Base-by-base conservation (phyloP, 139 green algal genomes). In the Chara braunii region DNA sequence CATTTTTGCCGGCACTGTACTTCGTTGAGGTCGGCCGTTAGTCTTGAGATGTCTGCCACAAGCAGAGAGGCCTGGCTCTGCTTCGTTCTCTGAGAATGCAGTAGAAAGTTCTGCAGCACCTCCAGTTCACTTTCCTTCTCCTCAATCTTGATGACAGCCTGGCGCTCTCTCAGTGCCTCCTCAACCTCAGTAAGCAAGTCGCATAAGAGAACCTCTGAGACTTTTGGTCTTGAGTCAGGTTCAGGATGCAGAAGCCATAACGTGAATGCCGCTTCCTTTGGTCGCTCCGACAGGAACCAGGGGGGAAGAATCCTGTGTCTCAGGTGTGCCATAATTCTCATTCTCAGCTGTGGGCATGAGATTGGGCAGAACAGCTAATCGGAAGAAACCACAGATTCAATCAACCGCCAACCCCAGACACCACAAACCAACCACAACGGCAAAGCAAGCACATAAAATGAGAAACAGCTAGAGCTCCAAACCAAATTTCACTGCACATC, bases 191-290 rank as follows among this genome's bases (percentile, higher is more conserved):
- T 50, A 35, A 74, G 35, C 1, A 74, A 40, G 28, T 73, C 58
- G 12, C 64, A 68, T 18, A 18, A 31, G 0, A 72, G 54, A 33
- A 73, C 43, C 14, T 73, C 64, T 0, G 53, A 37, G 1, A 43
- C 29, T 2, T 34, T 44, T 35, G 68, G 68, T 2, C 68, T 45
- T 1, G 68, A 48, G 9, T n/a, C 2, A 22, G 68, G 58, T 33
- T 76, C 43, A 23, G 68, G 68, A 35, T 76, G 68, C 26, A 76
- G 58, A 24, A 76, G 43, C 68, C 68, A 72, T 8, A 76, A 60
- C 3, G 51, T 69, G 57, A 76, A 76, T 0, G 58, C 58, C 2
- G 68, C 58, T 30, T 76, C 68, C 33, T 72, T 71, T 5, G 58
- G 57, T 7, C 28, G 37, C 12, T 71, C 58, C 14, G n/a, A 22